Conservation (phyloP, 2,329 filamentous ascomycete species). For the Botrytis paeoniae region DNA sequence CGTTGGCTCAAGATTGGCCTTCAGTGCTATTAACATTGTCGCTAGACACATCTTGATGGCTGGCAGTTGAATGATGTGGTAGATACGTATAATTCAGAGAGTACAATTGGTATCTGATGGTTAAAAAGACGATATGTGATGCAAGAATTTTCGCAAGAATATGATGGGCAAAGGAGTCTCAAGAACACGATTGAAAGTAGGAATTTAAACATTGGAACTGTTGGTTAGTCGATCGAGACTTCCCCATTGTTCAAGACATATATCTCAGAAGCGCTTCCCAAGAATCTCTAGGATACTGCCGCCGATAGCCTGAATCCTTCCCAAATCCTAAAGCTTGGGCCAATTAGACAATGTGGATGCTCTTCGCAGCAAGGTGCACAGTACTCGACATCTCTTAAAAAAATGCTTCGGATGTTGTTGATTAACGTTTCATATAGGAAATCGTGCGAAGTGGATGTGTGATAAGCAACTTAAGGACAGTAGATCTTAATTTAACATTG, state of each 20-base stretch:
- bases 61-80: background rate
- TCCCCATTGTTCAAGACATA: background rate
- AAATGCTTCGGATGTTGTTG: background rate
- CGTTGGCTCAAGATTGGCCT: slow-evolving; percentile 1
- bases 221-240: background rate
- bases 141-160: too few species aligned
- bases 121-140: background rate
- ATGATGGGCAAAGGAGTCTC: background rate
- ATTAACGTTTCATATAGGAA: background rate
- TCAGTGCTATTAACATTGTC: slow-evolving; percentile 1
- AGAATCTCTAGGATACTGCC: background rate
- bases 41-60: slow-evolving; percentile 4
- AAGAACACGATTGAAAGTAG: background rate
- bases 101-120: background rate
- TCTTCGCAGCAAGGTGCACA: background rate
- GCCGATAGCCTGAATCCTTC: background rate
- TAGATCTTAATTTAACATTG: background rate
- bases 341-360: background rate
- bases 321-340: background rate
- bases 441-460: background rate
- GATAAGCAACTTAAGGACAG: background rate
- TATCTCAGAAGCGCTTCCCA: background rate
- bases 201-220: background rate
- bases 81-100: background rate
- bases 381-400: background rate